A percentile compares a stretch with the other conserved stretches of the same genome.
phyloP scores from a whole-genome alignment of 805 yeast genomes.

The Kodamaea fukazawae region DNA sequence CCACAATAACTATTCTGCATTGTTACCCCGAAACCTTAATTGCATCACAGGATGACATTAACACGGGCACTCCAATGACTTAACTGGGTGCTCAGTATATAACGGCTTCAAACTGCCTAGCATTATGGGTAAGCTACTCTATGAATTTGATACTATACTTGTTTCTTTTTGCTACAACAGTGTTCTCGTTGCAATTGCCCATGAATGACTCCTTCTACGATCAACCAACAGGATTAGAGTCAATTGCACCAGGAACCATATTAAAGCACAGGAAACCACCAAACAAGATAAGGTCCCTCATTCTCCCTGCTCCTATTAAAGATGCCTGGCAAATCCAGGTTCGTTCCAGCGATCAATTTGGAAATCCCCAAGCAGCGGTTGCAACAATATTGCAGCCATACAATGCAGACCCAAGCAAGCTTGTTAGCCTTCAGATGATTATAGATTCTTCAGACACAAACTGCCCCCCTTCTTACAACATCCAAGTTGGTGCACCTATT shows the following conservation, averaged over 20 bases:
- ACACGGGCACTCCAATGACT: no score
- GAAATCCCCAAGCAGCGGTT: conserved; percentile 19
- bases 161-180: no score
- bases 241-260: conserved; percentile 21
- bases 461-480: conserved; percentile 21
- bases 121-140: no score
- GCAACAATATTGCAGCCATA: conserved; percentile 22
- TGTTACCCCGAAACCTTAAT: no score
- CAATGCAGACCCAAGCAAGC: conserved; percentile 21
- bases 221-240: conserved; percentile 22
- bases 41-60: no score
- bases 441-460: conserved; percentile 19
- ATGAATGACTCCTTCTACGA: conserved; percentile 23
- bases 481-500: conserved; percentile 15
- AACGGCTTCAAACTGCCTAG: no score
- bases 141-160: no score
- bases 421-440: conserved; percentile 20
- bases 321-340: conserved; percentile 19
- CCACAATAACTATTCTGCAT: no score
- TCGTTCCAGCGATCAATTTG: conserved; percentile 19
- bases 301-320: conserved; percentile 18
- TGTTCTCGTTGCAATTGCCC: conserved; percentile 5
- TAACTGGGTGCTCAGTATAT: no score
- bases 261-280: conserved; percentile 22
- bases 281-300: conserved; percentile 15